Evolutionary conservation across 2,329 filamentous ascomycete species (phyloP), one percentile per base, ranked within the genome.

Genomic region (Waltergamsia citrina): DNA sequence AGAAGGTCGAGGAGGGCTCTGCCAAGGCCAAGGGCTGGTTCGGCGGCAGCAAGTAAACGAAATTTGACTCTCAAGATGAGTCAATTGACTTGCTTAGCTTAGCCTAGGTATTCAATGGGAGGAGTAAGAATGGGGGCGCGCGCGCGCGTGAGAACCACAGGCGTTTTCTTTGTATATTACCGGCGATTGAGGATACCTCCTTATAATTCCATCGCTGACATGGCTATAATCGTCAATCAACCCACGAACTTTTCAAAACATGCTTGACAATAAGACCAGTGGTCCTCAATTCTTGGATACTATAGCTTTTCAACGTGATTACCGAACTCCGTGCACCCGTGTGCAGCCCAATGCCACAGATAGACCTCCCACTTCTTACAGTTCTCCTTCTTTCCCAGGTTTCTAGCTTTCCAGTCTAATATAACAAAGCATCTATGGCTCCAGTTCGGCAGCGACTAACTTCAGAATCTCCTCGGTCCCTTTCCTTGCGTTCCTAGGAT

Each of bases 1-100:
- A 77, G 49, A 87, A 78, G 44, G 81, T 94, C 34, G 83, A 88
- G 65, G 67, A 84, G 44, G 78, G 78, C 44, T 77, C 86, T 4
- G 61, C 78, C 33, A 82, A 94, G 67, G 83, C 86, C 29, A 94
- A 94, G 77, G 78, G 82, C 55, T 95, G 87, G 88, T 94, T 95
- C 51, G 81, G 86, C 37, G 71, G 73, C 33, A 49, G 49, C 48
- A 59, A 59, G 43, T 54, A 44, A 46, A 29, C 12, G 7, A n/a
- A n/a, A n/a, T n/a, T n/a, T n/a, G n/a, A n/a, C n/a, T n/a, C n/a
- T n/a, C n/a, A n/a, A n/a, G n/a, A n/a, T n/a, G n/a, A n/a, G n/a
- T n/a, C n/a, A n/a, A n/a, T n/a, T n/a, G n/a, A n/a, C n/a, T n/a
- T n/a, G n/a, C n/a, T n/a, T n/a, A n/a, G n/a, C n/a, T n/a, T n/a